Evolutionary conservation across 164 flowering plant species (phyloP).

Genomic region (Vitis rupestris): DNA sequence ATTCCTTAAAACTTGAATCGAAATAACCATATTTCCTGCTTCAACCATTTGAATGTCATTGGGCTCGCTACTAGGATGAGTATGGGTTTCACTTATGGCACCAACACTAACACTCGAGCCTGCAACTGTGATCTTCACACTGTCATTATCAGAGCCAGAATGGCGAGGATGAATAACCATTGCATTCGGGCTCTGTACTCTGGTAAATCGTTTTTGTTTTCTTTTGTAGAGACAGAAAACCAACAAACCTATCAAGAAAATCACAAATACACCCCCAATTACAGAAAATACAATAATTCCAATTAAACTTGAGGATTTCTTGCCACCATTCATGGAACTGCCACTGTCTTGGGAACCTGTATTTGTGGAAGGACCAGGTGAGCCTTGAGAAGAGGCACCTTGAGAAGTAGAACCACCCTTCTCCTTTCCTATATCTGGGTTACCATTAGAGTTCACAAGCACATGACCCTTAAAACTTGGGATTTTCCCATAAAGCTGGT

Average conservation of each 20-base stretch:
- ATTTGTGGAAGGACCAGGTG: constrained; percentile 8
- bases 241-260: constrained; percentile 34
- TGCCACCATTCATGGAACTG: constrained; percentile 17
- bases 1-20: constrained; percentile 66
- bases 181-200: constrained; percentile 64
- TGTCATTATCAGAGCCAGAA: constrained; percentile 68
- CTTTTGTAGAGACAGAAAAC: constrained; percentile 46
- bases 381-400: constrained; percentile 16
- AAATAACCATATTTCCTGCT: constrained; percentile 71
- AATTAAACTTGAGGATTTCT: constrained; percentile 27
- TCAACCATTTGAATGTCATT: constrained; percentile 71
- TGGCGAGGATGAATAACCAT: constrained; percentile 70
- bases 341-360: constrained; percentile 5
- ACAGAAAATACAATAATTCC: constrained; percentile 39
- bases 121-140: constrained; percentile 73
- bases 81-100: constrained; percentile 45
- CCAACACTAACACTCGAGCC: constrained; percentile 64
- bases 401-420: constrained; percentile 15
- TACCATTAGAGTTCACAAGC: constrained; percentile 42
- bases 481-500: constrained; percentile 54
- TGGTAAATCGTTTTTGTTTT: constrained; percentile 45
- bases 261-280: constrained; percentile 39
- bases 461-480: constrained; percentile 47
- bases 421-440: constrained; percentile 54
- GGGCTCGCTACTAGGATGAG: constrained; percentile 34